Evolutionary conservation across 2,329 filamentous ascomycete genomes (phyloP).

Genomic region (Aureobasidium sp.): DNA sequence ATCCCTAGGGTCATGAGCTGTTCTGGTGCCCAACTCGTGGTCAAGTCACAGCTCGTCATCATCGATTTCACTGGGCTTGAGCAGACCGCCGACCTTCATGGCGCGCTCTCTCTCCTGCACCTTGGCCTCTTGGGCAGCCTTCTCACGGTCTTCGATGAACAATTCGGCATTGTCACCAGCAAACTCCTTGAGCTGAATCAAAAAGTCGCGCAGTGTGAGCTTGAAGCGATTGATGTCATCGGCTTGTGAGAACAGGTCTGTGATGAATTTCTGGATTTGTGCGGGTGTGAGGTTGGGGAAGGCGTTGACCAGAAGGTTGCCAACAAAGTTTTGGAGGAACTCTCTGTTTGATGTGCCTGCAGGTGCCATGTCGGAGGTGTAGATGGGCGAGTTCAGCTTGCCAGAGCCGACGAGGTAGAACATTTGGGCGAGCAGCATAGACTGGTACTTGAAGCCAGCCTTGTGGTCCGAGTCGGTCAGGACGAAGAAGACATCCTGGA

Average conservation of each 20-base stretch:
- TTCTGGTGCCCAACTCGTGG: slow-evolving; percentile 33
- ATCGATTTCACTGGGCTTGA: slow-evolving; percentile 96
- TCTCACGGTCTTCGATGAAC: slow-evolving; percentile 89
- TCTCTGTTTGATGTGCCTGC: slow-evolving; percentile 81
- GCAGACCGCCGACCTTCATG: slow-evolving; percentile 88
- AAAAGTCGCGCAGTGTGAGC: slow-evolving; percentile 88
- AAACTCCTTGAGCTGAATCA: slow-evolving; percentile 96
- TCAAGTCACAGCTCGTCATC: slow-evolving; percentile 77
- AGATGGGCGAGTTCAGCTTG: slow-evolving; percentile 90
- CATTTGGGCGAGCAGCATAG: slow-evolving; percentile 86
- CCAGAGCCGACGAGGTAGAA: slow-evolving; percentile 89
- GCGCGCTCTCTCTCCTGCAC: slow-evolving; percentile 83
- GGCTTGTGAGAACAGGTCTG: slow-evolving; percentile 81
- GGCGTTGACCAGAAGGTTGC: slow-evolving; percentile 74
- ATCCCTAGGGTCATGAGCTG: slow-evolving; percentile 22
- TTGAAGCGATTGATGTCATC: slow-evolving; percentile 92
- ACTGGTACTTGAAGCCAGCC: slow-evolving; percentile 97
- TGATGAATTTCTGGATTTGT: slow-evolving; percentile 86
- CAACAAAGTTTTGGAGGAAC: slow-evolving; percentile 83
- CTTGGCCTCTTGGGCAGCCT: slow-evolving; percentile 77
- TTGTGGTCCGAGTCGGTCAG: slow-evolving; percentile 97
- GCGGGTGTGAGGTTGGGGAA: slow-evolving; percentile 84
- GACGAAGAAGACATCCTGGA: slow-evolving; percentile 98
- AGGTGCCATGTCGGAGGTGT: slow-evolving; percentile 73
- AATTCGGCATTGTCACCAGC: slow-evolving; percentile 91